phyloP scores from a whole-genome alignment of 805 yeast species.

The Millerago galiae region DNA sequence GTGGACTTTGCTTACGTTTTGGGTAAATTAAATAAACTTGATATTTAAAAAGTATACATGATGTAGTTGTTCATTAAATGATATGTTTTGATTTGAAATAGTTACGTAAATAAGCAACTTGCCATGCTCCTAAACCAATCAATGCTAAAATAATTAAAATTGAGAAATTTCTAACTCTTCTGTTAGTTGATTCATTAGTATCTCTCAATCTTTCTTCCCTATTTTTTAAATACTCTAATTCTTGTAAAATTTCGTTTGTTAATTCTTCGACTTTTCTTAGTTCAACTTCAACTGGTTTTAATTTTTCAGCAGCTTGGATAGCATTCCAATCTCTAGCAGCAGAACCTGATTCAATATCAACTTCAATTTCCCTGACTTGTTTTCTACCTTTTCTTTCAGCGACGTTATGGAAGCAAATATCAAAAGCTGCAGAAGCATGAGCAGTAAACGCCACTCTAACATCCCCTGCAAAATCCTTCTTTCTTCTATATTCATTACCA shows the following conservation, averaged over 20 bases:
- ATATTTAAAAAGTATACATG: not conserved
- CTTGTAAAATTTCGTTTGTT: slow-evolving; percentile 73
- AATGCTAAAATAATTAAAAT: slow-evolving; percentile 60
- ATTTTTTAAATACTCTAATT: slow-evolving; percentile 72
- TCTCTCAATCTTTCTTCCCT: slow-evolving; percentile 94
- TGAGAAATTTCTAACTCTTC: slow-evolving; percentile 86
- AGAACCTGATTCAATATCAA: slow-evolving; percentile 93
- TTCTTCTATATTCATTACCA: slow-evolving; percentile 81
- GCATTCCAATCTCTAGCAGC: slow-evolving; percentile 98
- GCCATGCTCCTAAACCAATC: slow-evolving; percentile 84
- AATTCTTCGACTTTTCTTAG: slow-evolving; percentile 81
- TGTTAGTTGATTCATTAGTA: slow-evolving; percentile 93
- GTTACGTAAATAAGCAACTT: slow-evolving; percentile 83
- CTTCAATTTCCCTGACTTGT: slow-evolving; percentile 65
- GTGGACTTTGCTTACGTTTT: slow-evolving; percentile 41
- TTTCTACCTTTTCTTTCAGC: slow-evolving; percentile 36
- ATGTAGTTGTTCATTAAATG: slow-evolving; percentile 24
- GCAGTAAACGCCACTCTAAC: slow-evolving; percentile 80
- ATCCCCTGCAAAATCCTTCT: slow-evolving; percentile 68
- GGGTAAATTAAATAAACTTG: slow-evolving; percentile 37
- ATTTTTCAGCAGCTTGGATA: slow-evolving; percentile 84
- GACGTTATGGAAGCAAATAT: slow-evolving; percentile 81
- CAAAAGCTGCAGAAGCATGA: slow-evolving; percentile 76
- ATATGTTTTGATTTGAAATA: slow-evolving; percentile 86
- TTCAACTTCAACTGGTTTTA: slow-evolving; percentile 89